A percentile compares a stretch with the other conserved stretches of the same genome.
Evolutionary conservation across 768 basidiomycete species (phyloP).

Genomic region (Amanita molliuscula): DNA sequence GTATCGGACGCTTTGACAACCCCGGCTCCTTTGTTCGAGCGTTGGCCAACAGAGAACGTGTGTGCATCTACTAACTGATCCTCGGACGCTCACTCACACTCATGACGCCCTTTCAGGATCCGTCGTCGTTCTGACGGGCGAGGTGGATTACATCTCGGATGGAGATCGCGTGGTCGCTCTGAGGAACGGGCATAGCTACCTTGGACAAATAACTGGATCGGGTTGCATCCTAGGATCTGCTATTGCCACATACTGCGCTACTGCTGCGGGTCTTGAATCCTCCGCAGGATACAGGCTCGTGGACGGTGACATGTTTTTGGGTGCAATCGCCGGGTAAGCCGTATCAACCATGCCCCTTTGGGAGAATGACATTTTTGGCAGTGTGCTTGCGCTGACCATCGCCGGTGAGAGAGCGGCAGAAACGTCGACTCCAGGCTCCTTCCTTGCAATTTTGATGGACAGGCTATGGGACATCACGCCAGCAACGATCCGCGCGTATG

Average conservation of each 20-base stretch:
- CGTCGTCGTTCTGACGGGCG: constrained; percentile 73
- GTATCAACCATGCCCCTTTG: too few species aligned
- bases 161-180: constrained; percentile 59
- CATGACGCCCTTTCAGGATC: constrained; percentile 40
- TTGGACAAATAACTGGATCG: constrained; percentile 81
- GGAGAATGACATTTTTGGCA: constrained; percentile 13
- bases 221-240: constrained; percentile 78
- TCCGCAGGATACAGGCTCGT: constrained; percentile 36
- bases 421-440: constrained; percentile 55
- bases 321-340: constrained; percentile 65
- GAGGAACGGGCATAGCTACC: constrained; percentile 61
- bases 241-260: constrained; percentile 72
- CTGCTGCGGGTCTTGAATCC: constrained; percentile 28
- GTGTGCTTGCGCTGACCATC: constrained; percentile 48
- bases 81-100: background rate
- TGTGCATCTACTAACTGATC: constrained; percentile 16
- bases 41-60: constrained; percentile 69
- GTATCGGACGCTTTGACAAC: constrained; percentile 73
- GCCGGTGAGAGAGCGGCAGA: constrained; percentile 51
- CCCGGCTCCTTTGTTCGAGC: constrained; percentile 58
- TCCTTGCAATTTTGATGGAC: constrained; percentile 56
- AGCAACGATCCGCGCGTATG: constrained; percentile 19
- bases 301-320: constrained; percentile 70
- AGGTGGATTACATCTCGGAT: constrained; percentile 77
- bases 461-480: constrained; percentile 32